Evolutionary conservation across 768 basidiomycete genomes (phyloP).

Genomic region (Tremella fuciformis): DNA sequence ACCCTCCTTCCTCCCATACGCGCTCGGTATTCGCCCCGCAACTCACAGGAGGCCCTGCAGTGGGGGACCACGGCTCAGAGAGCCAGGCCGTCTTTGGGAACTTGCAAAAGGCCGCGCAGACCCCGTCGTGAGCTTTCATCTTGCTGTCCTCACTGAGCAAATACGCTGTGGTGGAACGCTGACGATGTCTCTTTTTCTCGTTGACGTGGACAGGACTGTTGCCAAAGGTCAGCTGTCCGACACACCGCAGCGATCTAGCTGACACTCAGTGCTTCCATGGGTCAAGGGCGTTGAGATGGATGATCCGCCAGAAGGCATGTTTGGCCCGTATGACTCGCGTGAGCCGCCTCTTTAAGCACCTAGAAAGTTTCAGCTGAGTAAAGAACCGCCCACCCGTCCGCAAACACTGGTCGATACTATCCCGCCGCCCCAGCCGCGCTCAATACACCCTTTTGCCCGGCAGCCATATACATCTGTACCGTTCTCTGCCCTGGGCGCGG

Average conservation of each 20-base stretch:
- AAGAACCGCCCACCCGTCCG: conserved; percentile 21
- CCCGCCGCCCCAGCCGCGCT: conserved; percentile 15
- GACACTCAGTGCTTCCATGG: conserved; percentile 43
- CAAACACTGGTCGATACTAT: conserved; percentile 22
- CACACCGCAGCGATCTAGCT: conserved; percentile 19
- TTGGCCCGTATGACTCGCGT: conserved; percentile 45
- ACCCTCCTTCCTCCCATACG: conserved; percentile 32
- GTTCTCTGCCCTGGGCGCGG: conserved; percentile 32
- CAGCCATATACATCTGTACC: conserved; percentile 23
- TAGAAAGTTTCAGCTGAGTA: background rate
- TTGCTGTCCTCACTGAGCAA: background rate
- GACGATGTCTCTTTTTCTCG: background rate
- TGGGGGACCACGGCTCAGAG: too few species aligned
- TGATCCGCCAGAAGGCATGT: conserved; percentile 41
- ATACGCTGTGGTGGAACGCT: background rate
- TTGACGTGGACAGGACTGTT: conserved; percentile 1
- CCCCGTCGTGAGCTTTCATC: conserved; percentile 32
- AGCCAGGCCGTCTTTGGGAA: background rate
- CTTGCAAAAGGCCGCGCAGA: conserved; percentile 10
- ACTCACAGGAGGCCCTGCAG: too few species aligned
- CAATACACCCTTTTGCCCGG: conserved; percentile 41
- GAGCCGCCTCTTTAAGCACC: conserved; percentile 8
- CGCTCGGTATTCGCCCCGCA: background rate
- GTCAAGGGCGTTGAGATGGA: conserved; percentile 28
- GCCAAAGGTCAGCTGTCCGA: conserved; percentile 12